A percentile compares a stretch with the other conserved stretches of the same genome.
Evolutionary conservation across 1,284 basidiomycete species (phyloP).

Genomic region (Boletus austroedulis): DNA sequence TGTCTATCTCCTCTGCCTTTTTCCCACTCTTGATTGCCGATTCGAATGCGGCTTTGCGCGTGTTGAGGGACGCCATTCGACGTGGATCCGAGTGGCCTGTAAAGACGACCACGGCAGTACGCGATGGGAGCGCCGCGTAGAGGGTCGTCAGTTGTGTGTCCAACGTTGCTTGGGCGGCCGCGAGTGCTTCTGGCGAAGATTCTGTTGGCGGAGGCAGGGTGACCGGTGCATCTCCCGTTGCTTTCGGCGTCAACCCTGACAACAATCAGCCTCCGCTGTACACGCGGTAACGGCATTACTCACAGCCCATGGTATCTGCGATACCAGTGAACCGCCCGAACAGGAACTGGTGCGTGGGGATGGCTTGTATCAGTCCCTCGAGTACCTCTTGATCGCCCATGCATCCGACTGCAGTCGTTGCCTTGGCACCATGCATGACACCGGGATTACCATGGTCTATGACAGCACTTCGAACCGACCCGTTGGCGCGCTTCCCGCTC

Average conservation of each 20-base stretch:
- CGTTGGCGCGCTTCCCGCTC: constrained; percentile 42
- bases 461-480: constrained; percentile 59
- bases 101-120: constrained; percentile 80
- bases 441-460: constrained; percentile 83
- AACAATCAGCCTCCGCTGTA: background rate
- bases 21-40: constrained; percentile 57
- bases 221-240: constrained; percentile 39
- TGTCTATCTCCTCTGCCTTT: constrained; percentile 45
- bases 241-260: constrained; percentile 59
- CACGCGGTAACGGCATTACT: constrained; percentile 32
- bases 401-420: constrained; percentile 71
- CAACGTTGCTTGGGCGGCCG: constrained; percentile 45
- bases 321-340: constrained; percentile 81
- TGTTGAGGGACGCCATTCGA: constrained; percentile 66
- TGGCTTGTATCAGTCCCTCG: constrained; percentile 56
- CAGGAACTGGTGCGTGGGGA: constrained; percentile 71
- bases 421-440: constrained; percentile 80
- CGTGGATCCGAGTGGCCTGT: constrained; percentile 87
- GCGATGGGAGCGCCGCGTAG: constrained; percentile 66
- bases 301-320: constrained; percentile 76
- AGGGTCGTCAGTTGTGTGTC: constrained; percentile 61
- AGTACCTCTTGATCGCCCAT: constrained; percentile 73
- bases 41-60: constrained; percentile 72
- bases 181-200: constrained; percentile 39
- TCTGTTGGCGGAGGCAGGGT: constrained; percentile 30